Evolutionary conservation across 306 rosid genomes (phyloP), one percentile per base, ranked within the genome.

Genomic region (Prunus dulcis): DNA sequence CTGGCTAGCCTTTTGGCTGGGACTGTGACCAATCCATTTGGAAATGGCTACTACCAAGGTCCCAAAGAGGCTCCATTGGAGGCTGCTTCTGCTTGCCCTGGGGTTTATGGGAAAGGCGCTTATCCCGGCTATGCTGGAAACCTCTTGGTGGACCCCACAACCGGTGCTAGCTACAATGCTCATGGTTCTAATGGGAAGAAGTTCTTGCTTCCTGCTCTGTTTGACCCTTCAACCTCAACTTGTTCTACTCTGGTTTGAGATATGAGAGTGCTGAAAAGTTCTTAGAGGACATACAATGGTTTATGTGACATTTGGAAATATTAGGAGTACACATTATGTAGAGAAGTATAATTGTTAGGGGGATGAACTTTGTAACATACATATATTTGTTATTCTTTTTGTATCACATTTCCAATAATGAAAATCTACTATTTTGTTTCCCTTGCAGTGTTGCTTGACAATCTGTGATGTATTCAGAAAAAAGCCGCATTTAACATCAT

Each of bases 61-160:
- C 84, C 96, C 6, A 86, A 81, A 22, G 96, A 88, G 58, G 91
- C 96, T 0, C 90, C 96, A 5, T 64, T 91, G 0, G 91, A 91
- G 78, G 96, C 86, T 17, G 87, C 82, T 9, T 87, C 91, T 0
- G 86, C 93, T 43, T 91, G 96, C 64, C 71, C 89, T 0, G 93
- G 93, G 0, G 68, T 88, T 3, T 91, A 80, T 5, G 93, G 86
- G 0, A 89, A 87, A 27, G 89, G 91, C 4, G 86, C 96, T n/a
- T 91, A 85, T 68, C 93, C 93, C 0, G 96, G 93, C 2, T 87
- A 84, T 2, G 83, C 90, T 0, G 91, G 93, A 14, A 58, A 84
- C 9, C 79, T 91, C 3, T 74, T 84, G 78, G 83, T 77, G 47
- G 90, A 89, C 19, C 46, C 82, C 0, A 75, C 76, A 1, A 89